Conservation (phyloP, 2,329 filamentous ascomycete genomes). For the Lachnellula subtilissima region DNA sequence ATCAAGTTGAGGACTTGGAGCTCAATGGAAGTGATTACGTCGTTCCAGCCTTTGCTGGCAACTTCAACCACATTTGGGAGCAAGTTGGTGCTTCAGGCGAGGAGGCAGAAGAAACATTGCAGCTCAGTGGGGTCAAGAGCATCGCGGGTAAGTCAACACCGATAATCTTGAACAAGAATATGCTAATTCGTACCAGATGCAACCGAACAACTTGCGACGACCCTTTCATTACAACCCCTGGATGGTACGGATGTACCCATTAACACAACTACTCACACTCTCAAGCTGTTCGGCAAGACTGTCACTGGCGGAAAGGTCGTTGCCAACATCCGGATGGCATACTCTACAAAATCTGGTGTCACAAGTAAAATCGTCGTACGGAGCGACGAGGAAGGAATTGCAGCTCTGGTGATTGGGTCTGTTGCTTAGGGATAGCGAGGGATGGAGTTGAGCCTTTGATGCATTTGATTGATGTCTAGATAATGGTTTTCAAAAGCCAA, state of each 20-base stretch:
- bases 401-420: constrained; percentile 75
- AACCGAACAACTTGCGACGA: constrained; percentile 81
- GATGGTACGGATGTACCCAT: constrained; percentile 91
- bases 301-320: constrained; percentile 86
- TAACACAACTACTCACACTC: constrained; percentile 83
- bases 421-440: constrained; percentile 48
- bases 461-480: constrained; percentile 28
- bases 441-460: constrained; percentile 27
- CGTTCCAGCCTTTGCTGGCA: constrained; percentile 86
- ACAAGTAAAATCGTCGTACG: constrained; percentile 93
- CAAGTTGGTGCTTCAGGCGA: constrained; percentile 85
- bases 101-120: constrained; percentile 85
- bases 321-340: constrained; percentile 86
- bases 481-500: constrained; percentile 21
- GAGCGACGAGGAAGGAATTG: constrained; percentile 89
- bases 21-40: constrained; percentile 90
- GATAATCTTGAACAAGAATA: constrained; percentile 1
- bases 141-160: constrained; percentile 65
- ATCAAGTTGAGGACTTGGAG: constrained; percentile 91
- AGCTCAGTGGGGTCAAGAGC: constrained; percentile 81
- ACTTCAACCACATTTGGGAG: constrained; percentile 95
- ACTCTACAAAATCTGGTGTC: constrained; percentile 84
- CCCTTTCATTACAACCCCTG: constrained; percentile 84
- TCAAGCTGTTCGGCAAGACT: constrained; percentile 95
- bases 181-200: constrained; percentile 58